A percentile compares a stretch with the other conserved stretches of the same genome.
These are phyloP conservation scores for Akanthomyces muscarius DNA, from an alignment of 2,329 filamentous ascomycete genomes.

Conservation along the genomic window DNA sequence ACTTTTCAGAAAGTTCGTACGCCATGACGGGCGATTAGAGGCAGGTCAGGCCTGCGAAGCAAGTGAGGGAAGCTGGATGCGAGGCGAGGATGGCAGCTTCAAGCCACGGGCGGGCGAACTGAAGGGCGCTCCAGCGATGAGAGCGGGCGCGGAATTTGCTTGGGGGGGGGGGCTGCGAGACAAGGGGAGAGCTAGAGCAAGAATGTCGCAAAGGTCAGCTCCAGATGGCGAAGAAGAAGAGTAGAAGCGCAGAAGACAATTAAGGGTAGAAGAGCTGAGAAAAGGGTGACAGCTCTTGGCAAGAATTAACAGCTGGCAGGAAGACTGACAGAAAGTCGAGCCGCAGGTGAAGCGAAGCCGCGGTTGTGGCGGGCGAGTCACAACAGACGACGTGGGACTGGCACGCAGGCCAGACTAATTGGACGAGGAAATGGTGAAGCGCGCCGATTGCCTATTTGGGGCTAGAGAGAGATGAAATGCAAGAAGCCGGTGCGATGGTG, in stretches of 20 bases:
- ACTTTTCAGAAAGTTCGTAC: background rate
- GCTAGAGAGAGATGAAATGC: constrained; percentile 8
- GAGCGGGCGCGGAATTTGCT: background rate
- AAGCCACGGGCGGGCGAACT: background rate
- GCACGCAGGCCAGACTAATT: constrained; percentile 3
- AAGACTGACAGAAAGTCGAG: background rate
- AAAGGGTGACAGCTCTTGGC: background rate
- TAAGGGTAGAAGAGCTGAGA: background rate
- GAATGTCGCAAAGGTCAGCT: background rate
- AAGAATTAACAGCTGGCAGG: background rate
- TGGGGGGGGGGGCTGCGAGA: background rate
- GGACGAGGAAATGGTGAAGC: background rate
- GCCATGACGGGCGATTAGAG: constrained; percentile 21
- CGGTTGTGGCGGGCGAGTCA: constrained; percentile 6
- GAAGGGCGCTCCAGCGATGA: background rate
- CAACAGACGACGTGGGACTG: constrained; percentile 11
- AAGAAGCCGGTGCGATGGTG: background rate
- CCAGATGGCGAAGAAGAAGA: background rate
- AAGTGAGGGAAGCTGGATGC: background rate
- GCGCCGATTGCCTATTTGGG: constrained; percentile 11
- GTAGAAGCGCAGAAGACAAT: background rate
- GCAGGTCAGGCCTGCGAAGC: constrained; percentile 5
- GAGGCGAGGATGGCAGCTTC: background rate
- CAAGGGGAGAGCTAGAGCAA: background rate
- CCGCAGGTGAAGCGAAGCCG: constrained; percentile 9